Evolutionary conservation across 2,329 filamentous ascomycete species (phyloP), one percentile per base, ranked within the genome.

Genomic region (Diaporthe longicolla): DNA sequence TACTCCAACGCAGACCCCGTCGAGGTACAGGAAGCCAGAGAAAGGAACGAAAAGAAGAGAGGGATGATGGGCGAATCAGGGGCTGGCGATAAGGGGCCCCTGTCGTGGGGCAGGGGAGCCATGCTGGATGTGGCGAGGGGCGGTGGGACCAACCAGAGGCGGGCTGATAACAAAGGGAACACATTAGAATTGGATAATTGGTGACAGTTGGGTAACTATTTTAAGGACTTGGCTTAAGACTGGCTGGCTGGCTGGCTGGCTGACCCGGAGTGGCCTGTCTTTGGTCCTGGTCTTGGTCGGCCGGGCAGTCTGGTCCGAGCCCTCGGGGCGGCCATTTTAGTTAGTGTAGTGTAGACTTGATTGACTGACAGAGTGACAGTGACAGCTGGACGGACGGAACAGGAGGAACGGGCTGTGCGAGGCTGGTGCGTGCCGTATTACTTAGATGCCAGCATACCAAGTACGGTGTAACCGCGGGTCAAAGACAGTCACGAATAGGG

Each of bases 151-250:
- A 66, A 66, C 63, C 45, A 66, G 29, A 66, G 63, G 13, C 26
- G 43, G 63, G 63, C 63, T 66, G 63, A 66, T 66, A 66, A 66
- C 63, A 66, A 66, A 66, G 63, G 15, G 63, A 66, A 66, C 63
- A 66, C 63, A 15, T 19, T 52, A 8, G 63, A 66, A 66, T 66
- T 66, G 45, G 63, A 52, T 66, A 66, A 66, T 52, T 50, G 45
- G 45, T 50, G 21, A 32, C 40, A 43, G 37, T 19, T 8, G 43
- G 43, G 43, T 19, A 6, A 45, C 37, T 40, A 40, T 40, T 40
- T 40, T 40, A 40, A 40, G 37, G 37, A 40, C 11, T 10, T 37
- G 24, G 24, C 50, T 66, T 37, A 52, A 37, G 45, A 50, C 40
- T 37, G 35, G 35, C 10, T 11, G 35, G 35, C 35, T 19, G 45